Conservation (phyloP, 225 moss, liverwort and hornwort species). For the Physcomitrium patens region DNA sequence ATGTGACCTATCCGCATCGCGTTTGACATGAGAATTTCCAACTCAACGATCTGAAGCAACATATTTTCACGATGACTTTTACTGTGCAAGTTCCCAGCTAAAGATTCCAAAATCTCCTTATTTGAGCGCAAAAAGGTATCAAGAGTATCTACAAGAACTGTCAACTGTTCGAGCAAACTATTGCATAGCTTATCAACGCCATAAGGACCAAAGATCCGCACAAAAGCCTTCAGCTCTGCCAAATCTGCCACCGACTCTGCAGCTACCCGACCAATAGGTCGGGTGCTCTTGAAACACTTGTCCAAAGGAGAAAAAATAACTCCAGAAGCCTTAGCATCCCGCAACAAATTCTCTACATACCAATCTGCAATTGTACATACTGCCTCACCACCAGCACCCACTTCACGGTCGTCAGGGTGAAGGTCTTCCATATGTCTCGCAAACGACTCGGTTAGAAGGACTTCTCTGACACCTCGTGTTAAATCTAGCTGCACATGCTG, state of each 20-base stretch:
- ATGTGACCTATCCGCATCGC: slow-evolving; percentile 85
- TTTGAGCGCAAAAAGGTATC: slow-evolving; percentile 74
- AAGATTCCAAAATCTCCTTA: slow-evolving; percentile 74
- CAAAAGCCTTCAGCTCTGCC: slow-evolving; percentile 94
- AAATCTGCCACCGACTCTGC: slow-evolving; percentile 86
- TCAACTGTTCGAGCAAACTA: slow-evolving; percentile 73
- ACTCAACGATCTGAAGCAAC: slow-evolving; percentile 78
- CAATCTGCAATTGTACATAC: slow-evolving; percentile 85
- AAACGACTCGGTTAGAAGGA: slow-evolving; percentile 91
- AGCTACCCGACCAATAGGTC: slow-evolving; percentile 65
- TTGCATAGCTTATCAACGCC: slow-evolving; percentile 87
- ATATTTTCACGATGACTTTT: slow-evolving; percentile 68
- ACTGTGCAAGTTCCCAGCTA: slow-evolving; percentile 76
- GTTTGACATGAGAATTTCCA: slow-evolving; percentile 79
- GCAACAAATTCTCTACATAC: slow-evolving; percentile 87
- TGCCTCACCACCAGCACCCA: slow-evolving; percentile 84
- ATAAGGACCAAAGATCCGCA: slow-evolving; percentile 96
- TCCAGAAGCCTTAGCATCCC: slow-evolving; percentile 68
- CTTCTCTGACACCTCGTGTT: slow-evolving; percentile 91
- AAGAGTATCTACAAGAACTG: slow-evolving; percentile 70
- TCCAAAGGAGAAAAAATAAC: slow-evolving; percentile 84
- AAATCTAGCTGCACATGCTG: slow-evolving; percentile 97
- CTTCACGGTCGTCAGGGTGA: slow-evolving; percentile 88
- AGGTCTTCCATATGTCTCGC: slow-evolving; percentile 92
- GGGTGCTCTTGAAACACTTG: slow-evolving; percentile 83